Percentiles rank a stretch among this genome's conserved stretches.
Conservation (phyloP, 371 early-diverging fungal genomes). For the Saksenaea oblongispora region DNA sequence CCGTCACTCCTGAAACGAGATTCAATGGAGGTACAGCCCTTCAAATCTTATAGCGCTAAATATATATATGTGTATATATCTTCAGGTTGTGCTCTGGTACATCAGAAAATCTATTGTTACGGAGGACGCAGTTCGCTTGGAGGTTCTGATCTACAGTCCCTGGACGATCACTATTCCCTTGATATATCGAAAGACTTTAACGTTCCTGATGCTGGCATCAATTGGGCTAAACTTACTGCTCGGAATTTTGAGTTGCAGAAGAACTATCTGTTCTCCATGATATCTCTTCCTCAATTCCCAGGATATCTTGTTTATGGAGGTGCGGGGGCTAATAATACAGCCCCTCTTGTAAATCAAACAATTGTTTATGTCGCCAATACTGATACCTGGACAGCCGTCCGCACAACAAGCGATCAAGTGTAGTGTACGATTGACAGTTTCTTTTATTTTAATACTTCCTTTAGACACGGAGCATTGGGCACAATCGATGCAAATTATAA, state of each 20-base stretch:
- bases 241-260: neutral
- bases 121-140: too few species aligned
- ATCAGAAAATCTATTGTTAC: too few species aligned
- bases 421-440: neutral
- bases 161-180: neutral
- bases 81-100: too few species aligned
- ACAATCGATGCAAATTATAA: neutral
- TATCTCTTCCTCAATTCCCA: neutral
- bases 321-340: neutral
- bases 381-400: slow-evolving; percentile 4
- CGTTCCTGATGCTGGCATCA: neutral
- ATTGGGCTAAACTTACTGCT: neutral
- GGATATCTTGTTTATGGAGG: neutral
- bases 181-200: neutral
- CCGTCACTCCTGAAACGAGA: too few species aligned
- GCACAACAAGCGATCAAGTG: neutral
- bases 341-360: neutral
- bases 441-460: neutral
- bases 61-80: too few species aligned
- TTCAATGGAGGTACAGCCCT: too few species aligned
- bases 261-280: neutral
- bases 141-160: too few species aligned
- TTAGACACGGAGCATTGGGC: neutral
- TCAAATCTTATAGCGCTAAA: too few species aligned
- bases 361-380: neutral